phyloP scores from a whole-genome alignment of 495 filamentous ascomycete genomes.

The Penicillium samsonianum region DNA sequence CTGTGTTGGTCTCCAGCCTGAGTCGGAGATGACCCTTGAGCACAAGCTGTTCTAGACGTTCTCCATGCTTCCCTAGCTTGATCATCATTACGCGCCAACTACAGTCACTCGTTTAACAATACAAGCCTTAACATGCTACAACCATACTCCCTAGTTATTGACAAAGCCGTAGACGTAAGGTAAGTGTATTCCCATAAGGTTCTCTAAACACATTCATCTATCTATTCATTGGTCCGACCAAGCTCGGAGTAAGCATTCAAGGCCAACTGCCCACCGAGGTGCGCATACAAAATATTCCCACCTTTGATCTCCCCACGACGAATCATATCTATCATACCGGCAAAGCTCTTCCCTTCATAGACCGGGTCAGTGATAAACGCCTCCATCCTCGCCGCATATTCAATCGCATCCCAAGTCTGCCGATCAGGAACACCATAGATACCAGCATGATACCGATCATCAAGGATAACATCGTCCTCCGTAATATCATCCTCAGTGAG shows the following conservation, averaged over 20 bases:
- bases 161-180: neutral
- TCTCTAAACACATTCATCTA: neutral
- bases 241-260: constrained; percentile 57
- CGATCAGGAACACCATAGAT: constrained; percentile 60
- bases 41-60: constrained; percentile 82
- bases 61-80: neutral
- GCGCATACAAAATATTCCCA: constrained; percentile 63
- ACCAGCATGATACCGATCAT: constrained; percentile 63
- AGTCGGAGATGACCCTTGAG: constrained; percentile 99
- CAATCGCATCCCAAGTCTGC: constrained; percentile 60
- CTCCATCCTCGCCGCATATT: constrained; percentile 60
- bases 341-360: constrained; percentile 67
- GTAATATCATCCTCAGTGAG: constrained; percentile 54
- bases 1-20: constrained; percentile 94
- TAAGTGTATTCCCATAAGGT: neutral
- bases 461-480: constrained; percentile 56
- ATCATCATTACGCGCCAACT: constrained; percentile 27
- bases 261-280: constrained; percentile 64
- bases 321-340: constrained; percentile 66
- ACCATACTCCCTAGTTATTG: neutral
- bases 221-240: constrained; percentile 25
- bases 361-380: constrained; percentile 69
- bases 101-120: constrained; percentile 37
- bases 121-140: constrained; percentile 8
- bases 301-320: constrained; percentile 55